Base-by-base conservation (phyloP, 345 rosid genomes). In the Capsella bursapastoris region DNA sequence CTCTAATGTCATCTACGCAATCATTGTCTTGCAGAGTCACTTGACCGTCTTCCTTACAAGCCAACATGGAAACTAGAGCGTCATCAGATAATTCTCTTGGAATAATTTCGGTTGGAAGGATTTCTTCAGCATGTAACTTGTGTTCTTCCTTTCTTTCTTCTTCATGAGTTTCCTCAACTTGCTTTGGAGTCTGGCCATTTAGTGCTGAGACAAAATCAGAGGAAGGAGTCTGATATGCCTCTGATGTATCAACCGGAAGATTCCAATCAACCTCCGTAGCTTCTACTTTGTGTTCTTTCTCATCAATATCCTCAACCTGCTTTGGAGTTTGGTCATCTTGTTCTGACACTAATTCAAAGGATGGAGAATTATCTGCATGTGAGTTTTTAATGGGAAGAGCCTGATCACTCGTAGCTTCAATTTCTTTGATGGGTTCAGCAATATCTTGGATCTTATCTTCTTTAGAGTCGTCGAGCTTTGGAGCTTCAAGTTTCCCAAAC, bases 11-110 rank as follows among this genome's bases (percentile, higher is more conserved):
- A 51, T 61, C 74, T 66, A 9, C 67, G 18, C 16, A 41, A 16
- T 58, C 76, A 50, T 53, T 58, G 40, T 76, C 70, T 58, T 72
- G 72, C 25, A 45, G 45, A 29, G 16, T 60, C 74, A 47, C 76
- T 44, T 71, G 63, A 51, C 55, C 62, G 11, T 62, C 73, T 68
- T 71, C 74, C 48, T 16, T 61, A n/a, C 47, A 47, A 66, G 55
- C 70, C 71, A 57, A 79, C 63, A 70, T 41, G 27, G 72, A 44
- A 70, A 57, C 31, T 76, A 60, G 48, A 68, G 52, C 50, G 47
- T 69, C 59, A 65, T 79, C 71, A 18, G 66, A 43, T 62, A 44
- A 62, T 60, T 70, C 79, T 64, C 37, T 58, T 37, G 67, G 47
- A 62, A 38, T 11, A 68, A 29, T 57, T 49, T 73, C 64, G 37